Conservation (phyloP, 2,329 filamentous ascomycete species). For the Aureobasidium melanogenum region DNA sequence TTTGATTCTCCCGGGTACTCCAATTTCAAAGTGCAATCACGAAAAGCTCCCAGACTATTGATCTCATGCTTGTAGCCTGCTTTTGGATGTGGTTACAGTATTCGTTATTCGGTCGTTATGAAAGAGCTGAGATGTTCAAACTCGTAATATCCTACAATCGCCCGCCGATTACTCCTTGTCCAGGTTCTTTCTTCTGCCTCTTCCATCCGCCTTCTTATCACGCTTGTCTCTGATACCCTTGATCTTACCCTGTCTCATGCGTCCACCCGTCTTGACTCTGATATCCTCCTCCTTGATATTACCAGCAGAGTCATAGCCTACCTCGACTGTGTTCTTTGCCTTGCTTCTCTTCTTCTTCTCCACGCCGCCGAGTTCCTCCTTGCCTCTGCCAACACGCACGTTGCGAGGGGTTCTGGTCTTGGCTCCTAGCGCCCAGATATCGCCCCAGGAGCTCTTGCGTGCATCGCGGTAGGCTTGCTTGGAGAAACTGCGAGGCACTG, state of each 20-base stretch:
- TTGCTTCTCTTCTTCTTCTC: conserved; percentile 17
- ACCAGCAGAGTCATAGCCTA: conserved; percentile 20
- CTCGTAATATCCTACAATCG: not conserved
- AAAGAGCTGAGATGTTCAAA: not conserved
- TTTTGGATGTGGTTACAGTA: not conserved
- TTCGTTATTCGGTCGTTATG: not conserved
- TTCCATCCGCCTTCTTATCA: conserved; percentile 24
- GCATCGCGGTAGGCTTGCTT: conserved; percentile 84
- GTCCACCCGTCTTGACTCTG: conserved; percentile 21
- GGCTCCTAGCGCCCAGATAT: conserved; percentile 89
- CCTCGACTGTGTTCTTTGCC: conserved; percentile 32
- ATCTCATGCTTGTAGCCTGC: not conserved
- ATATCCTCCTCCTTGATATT: conserved; percentile 18
- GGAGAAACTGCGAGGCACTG: conserved; percentile 72
- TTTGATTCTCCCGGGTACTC: not conserved
- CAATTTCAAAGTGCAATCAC: not conserved
- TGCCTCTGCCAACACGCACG: conserved; percentile 48
- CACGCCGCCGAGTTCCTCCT: conserved; percentile 14
- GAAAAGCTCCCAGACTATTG: not conserved
- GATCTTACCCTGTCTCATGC: conserved; percentile 27
- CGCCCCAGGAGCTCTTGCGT: conserved; percentile 82
- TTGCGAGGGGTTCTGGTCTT: conserved; percentile 65
- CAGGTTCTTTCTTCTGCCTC: conserved; percentile 7
- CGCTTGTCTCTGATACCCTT: conserved; percentile 28
- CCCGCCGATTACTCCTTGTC: not conserved